phyloP scores from a whole-genome alignment of 2,329 filamentous ascomycete species.

The Xylariaceae sp. region DNA sequence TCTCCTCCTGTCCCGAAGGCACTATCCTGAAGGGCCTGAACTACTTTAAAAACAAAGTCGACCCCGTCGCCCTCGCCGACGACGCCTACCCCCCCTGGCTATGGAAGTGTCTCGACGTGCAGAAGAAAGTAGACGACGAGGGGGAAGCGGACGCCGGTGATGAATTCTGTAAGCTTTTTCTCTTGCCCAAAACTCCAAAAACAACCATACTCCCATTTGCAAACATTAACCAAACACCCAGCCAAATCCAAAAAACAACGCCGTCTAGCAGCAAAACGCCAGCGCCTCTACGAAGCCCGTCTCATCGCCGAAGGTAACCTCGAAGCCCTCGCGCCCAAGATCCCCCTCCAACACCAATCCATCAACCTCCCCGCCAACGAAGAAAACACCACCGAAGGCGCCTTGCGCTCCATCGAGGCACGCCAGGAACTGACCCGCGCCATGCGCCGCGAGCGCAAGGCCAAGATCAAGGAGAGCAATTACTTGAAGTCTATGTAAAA shows the following conservation, averaged over 20 bases:
- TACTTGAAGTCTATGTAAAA: slow-evolving; percentile 76
- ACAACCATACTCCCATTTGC: neutral
- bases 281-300: slow-evolving; percentile 54
- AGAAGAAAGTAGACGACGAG: slow-evolving; percentile 50
- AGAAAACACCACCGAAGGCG: slow-evolving; percentile 42
- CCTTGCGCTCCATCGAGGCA: slow-evolving; percentile 47
- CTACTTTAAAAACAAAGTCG: slow-evolving; percentile 69
- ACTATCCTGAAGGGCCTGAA: slow-evolving; percentile 72
- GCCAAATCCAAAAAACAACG: slow-evolving; percentile 85
- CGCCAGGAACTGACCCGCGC: slow-evolving; percentile 65
- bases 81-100: slow-evolving; percentile 78
- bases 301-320: slow-evolving; percentile 65
- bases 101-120: slow-evolving; percentile 67
- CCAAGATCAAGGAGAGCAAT: slow-evolving; percentile 79
- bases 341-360: slow-evolving; percentile 74
- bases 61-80: slow-evolving; percentile 72
- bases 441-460: slow-evolving; percentile 72
- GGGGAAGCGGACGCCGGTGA: slow-evolving; percentile 62
- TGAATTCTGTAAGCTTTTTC: slow-evolving; percentile 66
- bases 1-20: slow-evolving; percentile 61
- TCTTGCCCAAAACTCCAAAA: neutral
- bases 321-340: slow-evolving; percentile 62
- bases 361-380: slow-evolving; percentile 64
- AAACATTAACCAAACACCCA: slow-evolving; percentile 32
- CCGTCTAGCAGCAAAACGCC: slow-evolving; percentile 65